Evolutionary conservation across 1,139 yeast species (phyloP), one percentile per base, ranked within the genome.

Genomic region (Yamadazyma buinensis): DNA sequence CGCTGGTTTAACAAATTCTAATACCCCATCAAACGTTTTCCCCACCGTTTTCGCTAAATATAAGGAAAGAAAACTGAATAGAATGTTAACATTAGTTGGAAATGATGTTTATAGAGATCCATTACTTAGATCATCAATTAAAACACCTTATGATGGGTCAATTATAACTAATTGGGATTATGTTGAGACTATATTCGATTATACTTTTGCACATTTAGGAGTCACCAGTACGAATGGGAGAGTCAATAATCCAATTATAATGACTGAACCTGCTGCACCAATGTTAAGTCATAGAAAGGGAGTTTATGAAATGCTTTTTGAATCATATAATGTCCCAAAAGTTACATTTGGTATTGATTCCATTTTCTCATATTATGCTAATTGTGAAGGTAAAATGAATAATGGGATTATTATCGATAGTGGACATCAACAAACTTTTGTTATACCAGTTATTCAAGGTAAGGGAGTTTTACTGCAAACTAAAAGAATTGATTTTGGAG

Each of bases 401-500:
- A 29, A 38, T 31, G 97, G 96, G 2, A 53, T 94, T 22, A 87
- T 90, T 1, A 72, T 94, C 23, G 83, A 87, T 9, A 71, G 88
- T 5, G 96, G 95, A 1, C 75, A 87, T 54, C 95, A 88, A 49
- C 75, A 86, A 42, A 84, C 96, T 0, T 82, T 81, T 49, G 62
- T 92, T 1, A 79, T 92, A 12, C 98, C 98, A 0, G 87, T 92
- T 2, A 44, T 85, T 1, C 55, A 74, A 15, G 86, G 88, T 0
- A 65, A 63, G 38, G 94, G 95, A 0, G 48, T 81, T 3, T 57
- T 87, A 35, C 64, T 74, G 30, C 83, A 81, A 40, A 69, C 92
- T 2, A 90, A 87, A 50, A 67, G 97, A 48, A 77, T 94, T 29
- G 90, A 87, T 52, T 87, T 94, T 86, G 98, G 97, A 37, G 97